Conservation (phyloP, 2,329 filamentous ascomycete species). For the Microdochium trichocladiopsis region DNA sequence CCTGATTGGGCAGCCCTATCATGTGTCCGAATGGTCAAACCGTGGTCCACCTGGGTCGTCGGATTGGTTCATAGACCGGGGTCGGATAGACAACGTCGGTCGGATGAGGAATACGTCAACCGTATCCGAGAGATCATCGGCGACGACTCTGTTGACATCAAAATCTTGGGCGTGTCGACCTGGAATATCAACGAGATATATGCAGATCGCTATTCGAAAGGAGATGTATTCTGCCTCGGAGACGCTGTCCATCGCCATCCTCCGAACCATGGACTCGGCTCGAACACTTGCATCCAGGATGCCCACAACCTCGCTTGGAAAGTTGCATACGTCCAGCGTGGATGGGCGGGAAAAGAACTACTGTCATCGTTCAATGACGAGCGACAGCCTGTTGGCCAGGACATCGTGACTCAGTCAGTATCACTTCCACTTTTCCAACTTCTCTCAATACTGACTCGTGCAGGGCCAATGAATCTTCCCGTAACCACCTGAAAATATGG, state of each 20-base stretch:
- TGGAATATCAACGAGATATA: conserved; percentile 58
- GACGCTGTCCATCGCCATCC: conserved; percentile 54
- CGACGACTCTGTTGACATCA: conserved; percentile 36
- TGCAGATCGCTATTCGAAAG: conserved; percentile 45
- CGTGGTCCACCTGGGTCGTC: conserved; percentile 49
- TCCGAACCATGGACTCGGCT: conserved; percentile 48
- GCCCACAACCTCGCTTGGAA: conserved; percentile 52
- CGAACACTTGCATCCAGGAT: conserved; percentile 52
- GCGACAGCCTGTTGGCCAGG: conserved; percentile 39
- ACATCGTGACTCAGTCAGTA: conserved; percentile 30
- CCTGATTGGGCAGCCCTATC: conserved; percentile 32
- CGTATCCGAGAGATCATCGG: conserved; percentile 39
- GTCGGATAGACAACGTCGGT: conserved; percentile 14
- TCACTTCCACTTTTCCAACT: neutral
- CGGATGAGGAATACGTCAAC: conserved; percentile 31
- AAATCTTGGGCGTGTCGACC: conserved; percentile 45
- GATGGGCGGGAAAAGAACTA: conserved; percentile 24
- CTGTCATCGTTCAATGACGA: conserved; percentile 36
- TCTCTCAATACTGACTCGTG: neutral
- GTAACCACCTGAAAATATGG: conserved; percentile 40
- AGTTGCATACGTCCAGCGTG: conserved; percentile 37
- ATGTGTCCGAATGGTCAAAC: conserved; percentile 46
- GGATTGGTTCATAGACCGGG: conserved; percentile 14
- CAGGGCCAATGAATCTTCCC: conserved; percentile 48
- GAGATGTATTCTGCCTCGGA: conserved; percentile 45